A percentile compares a stretch with the other conserved stretches of the same genome.
Conservation (phyloP, 768 basidiomycete species). For the Auricularia sp. region DNA sequence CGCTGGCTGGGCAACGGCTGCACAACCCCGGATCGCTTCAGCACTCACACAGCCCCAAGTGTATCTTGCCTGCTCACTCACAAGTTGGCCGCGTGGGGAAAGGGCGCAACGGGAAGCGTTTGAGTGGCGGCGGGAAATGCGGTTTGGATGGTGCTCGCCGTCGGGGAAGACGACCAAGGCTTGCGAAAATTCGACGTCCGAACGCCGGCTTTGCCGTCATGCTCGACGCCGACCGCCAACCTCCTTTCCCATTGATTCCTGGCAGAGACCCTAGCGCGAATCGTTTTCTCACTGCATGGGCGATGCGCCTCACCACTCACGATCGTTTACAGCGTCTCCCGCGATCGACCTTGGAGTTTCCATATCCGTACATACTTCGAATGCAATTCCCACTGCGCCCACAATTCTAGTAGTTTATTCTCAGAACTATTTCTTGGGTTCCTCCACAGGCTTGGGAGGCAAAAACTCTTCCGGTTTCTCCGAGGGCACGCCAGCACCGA, state of each 20-base stretch:
- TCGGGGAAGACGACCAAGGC: background rate
- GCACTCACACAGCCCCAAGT: background rate
- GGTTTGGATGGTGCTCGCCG: background rate
- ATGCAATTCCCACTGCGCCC: no score
- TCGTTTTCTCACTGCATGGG: no score
- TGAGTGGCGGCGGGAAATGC: no score
- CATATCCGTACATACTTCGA: no score
- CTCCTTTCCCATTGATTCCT: background rate
- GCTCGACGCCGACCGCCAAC: background rate
- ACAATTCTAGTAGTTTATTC: no score
- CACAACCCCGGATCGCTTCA: background rate
- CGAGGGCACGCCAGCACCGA: background rate
- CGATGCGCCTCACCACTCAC: no score
- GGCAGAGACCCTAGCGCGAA: no score
- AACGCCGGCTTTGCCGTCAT: background rate
- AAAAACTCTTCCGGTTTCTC: background rate
- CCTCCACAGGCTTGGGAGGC: background rate
- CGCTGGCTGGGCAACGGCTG: background rate
- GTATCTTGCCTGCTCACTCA: background rate
- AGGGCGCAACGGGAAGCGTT: background rate
- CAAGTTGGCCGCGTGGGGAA: no score
- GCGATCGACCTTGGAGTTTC: no score
- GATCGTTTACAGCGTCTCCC: no score
- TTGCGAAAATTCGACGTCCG: background rate
- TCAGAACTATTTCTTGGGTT: background rate